Percentiles rank a stretch among this genome's conserved stretches.
phyloP scores from a whole-genome alignment of 108 stramenopile genomes.

The Skeletonema tropicum region DNA sequence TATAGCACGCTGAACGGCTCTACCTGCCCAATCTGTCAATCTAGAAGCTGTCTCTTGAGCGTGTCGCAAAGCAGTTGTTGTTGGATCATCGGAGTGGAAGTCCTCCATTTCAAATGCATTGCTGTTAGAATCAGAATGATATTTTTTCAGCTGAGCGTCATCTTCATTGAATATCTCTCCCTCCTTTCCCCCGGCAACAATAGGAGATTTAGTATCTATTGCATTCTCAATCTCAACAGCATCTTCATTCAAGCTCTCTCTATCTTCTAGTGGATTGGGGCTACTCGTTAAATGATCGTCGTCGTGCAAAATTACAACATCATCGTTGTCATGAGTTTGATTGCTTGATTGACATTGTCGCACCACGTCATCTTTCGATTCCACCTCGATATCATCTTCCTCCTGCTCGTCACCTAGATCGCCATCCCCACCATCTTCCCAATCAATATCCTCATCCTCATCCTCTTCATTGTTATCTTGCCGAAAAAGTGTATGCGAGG shows the following conservation, averaged over 20 bases:
- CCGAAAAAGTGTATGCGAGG: neutral
- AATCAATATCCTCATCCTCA: constrained; percentile 29
- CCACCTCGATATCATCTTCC: constrained; percentile 24
- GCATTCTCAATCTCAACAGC: neutral
- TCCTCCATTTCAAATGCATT: constrained; percentile 25
- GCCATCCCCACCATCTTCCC: constrained; percentile 37
- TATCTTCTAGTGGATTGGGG: neutral
- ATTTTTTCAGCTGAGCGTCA: neutral
- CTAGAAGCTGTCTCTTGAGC: constrained; percentile 84
- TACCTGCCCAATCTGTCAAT: constrained; percentile 92
- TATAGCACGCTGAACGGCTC: constrained; percentile 88
- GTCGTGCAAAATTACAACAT: neutral
- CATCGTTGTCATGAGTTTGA: neutral
- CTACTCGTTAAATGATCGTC: neutral
- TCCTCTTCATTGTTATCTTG: constrained; percentile 24
- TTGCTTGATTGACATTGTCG: neutral
- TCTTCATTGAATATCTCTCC: neutral
- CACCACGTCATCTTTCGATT: neutral
- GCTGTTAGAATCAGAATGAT: neutral
- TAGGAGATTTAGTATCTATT: neutral
- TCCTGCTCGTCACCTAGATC: constrained; percentile 15
- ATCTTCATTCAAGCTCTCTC: constrained; percentile 5
- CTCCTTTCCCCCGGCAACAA: neutral
- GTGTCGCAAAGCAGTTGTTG: constrained; percentile 67
- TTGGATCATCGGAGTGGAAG: constrained; percentile 32